Evolutionary conservation across 495 filamentous ascomycete species (phyloP).

Genomic region (Aspergillus sparsus): DNA sequence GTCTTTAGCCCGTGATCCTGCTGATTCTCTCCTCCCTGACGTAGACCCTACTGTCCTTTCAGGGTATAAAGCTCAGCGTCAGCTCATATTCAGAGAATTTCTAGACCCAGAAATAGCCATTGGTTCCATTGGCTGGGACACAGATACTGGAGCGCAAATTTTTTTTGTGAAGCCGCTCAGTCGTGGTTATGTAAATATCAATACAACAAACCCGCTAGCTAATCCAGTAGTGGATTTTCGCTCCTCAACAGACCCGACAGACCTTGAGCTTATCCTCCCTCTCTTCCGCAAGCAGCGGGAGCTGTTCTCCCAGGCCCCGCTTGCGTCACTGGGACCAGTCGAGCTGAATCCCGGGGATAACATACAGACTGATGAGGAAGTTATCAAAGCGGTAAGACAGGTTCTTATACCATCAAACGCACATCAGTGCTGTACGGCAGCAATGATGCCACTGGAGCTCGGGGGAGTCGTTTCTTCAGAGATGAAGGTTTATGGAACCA

Average conservation of each 20-base stretch:
- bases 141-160: background rate
- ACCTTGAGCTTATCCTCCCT: background rate
- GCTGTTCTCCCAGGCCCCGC: background rate
- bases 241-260: background rate
- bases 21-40: background rate
- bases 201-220: conserved; percentile 2
- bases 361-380: background rate
- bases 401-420: background rate
- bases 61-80: background rate
- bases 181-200: conserved; percentile 4
- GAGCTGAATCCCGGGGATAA: background rate
- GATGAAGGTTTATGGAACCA: conserved; percentile 9
- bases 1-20: background rate
- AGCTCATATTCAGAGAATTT: conserved; percentile 3
- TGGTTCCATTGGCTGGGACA: conserved; percentile 1
- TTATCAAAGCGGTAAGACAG: background rate
- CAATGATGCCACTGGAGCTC: conserved; percentile 1
- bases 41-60: conserved; percentile 2
- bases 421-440: background rate
- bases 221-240: conserved; percentile 4
- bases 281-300: conserved; percentile 6
- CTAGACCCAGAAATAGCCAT: background rate
- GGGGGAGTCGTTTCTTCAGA: conserved; percentile 1
- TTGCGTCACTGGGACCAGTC: background rate
- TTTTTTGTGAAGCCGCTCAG: conserved; percentile 4